Conservation (phyloP, 129 eudicot species). For the Scalesia atractyloides region DNA sequence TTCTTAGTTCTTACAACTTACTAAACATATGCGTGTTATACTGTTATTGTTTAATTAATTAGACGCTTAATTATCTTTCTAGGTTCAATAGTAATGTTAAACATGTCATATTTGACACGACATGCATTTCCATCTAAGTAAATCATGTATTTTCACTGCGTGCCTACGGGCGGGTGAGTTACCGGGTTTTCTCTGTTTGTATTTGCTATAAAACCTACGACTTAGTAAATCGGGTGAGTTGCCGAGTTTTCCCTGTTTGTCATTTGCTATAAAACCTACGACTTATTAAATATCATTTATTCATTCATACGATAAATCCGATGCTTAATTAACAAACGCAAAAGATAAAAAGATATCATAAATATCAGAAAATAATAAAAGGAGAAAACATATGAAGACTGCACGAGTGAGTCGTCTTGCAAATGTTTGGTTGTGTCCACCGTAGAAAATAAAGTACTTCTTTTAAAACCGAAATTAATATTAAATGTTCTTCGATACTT, state of each 20-base stretch:
- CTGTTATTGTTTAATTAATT: too few relatives aligned
- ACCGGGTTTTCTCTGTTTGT: too few relatives aligned
- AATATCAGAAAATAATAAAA: neutral
- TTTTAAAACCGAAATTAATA: neutral
- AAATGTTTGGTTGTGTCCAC: conserved; percentile 5
- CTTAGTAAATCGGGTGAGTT: too few relatives aligned
- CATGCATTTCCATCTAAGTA: neutral
- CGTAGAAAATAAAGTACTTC: conserved; percentile 12
- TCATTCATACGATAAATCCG: conserved; percentile 8
- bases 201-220: too few relatives aligned
- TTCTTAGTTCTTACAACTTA: too few relatives aligned
- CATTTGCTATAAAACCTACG: neutral
- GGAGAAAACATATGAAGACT: conserved; percentile 1
- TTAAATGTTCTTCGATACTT: conserved; percentile 27
- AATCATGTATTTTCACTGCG: too few relatives aligned
- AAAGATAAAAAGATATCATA: neutral
- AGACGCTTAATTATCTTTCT: too few relatives aligned
- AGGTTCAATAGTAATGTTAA: neutral
- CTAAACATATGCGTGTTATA: too few relatives aligned
- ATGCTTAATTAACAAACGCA: conserved; percentile 10
- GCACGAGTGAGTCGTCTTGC: conserved; percentile 25
- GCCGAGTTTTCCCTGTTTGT: too few relatives aligned
- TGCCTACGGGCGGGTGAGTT: too few relatives aligned
- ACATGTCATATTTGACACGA: neutral
- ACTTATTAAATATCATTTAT: conserved; percentile 3